Base-by-base conservation (phyloP, 2,329 filamentous ascomycete genomes). In the Simplicillium aogashimaense region DNA sequence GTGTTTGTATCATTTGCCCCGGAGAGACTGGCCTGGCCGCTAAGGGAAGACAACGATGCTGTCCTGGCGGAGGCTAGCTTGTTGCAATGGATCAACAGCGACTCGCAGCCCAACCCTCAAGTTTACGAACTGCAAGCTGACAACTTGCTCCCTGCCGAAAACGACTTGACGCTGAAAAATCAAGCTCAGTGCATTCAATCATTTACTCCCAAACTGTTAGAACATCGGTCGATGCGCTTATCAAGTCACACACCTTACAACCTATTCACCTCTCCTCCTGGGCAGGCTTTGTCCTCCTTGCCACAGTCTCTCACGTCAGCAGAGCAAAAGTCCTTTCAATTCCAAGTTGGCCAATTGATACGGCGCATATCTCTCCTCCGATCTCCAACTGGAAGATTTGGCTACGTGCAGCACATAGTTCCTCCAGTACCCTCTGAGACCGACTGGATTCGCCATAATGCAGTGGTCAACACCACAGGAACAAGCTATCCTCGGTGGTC, bases 381-480 rank as follows among this genome's bases (percentile, higher is more conserved):
- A 6, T 70, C 72, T 1, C 68, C 68, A 9, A 67, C 64, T 2
- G 60, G 60, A 7, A 59, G 50, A n/a, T 78, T 76, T 42, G 74
- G 74, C 0, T 45, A 49, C 29, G 52, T 52, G 17, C 50, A 54
- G 53, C 36, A 48, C 56, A 40, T 52, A 42, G 42, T 50, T 12
- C 47, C 53, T 7, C 48, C 52, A 29, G 41, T 44, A 3, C 48
- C 47, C 12, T 39, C 38, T 10, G 16, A 31, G 16, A 35, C 43
- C 33, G 36, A 20, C 9, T 29, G 7, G n/a, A 28, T 29, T 12
- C 42, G 39, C 13, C 35, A 33, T 6, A 31, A 32, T 11, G 31
- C 38, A 12, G 36, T 38, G 16, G 29, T 40, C 16, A 35, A 38
- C n/a, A 33, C 12, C 2, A 12, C 38, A 12, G 28, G 42, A n/a